Evolutionary conservation across 1,284 basidiomycete genomes (phyloP), one percentile per base, ranked within the genome.

Genomic region (Golubevia sp.): DNA sequence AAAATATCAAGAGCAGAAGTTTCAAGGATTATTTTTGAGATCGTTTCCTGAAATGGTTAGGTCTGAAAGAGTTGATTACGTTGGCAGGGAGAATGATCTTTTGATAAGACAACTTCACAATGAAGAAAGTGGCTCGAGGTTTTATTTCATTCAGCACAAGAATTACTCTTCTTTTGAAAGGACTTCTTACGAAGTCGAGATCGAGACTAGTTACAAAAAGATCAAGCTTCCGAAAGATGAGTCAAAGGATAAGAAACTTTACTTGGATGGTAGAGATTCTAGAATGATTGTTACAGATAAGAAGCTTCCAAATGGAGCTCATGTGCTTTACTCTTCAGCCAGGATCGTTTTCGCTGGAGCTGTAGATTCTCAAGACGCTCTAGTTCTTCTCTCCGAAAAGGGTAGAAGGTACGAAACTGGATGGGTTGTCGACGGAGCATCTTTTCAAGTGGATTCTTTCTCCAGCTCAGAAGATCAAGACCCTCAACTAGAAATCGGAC

Each of bases 1-100:
- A 18, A 92, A 92, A 79, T 91, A 87, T 77, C 86, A 88, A 55
- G 91, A 92, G 71, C 85, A 92, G 49, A 92, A 92, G 77, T 86
- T 88, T 21, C 88, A 92, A 76, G 89, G 87, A 11, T 76, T 92
- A 1, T 92, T 92, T 85, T 78, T 92, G n/a, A n/a, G 91, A 49
- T 88, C 69, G 89, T 90, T 3, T 89, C 88, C 0, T 66, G 88
- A 89, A 87, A 84, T 92, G 23, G 89, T 88, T 1, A 51, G 49
- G 24, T 51, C 52, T 20, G 23, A 13, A 3, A 49, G 52, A 23
- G 24, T 50, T 13, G 21, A 34, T 53, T 62, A 50, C 49, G 27
- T 62, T 24, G 23, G 34, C 6, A 25, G 25, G 15, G 87, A 91
- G 67, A 86, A 88, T 48, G 87, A 85, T 30, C 87, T 87, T 15